phyloP scores from a whole-genome alignment of 1,139 yeast genomes.

The Hansenula lynferdii region DNA sequence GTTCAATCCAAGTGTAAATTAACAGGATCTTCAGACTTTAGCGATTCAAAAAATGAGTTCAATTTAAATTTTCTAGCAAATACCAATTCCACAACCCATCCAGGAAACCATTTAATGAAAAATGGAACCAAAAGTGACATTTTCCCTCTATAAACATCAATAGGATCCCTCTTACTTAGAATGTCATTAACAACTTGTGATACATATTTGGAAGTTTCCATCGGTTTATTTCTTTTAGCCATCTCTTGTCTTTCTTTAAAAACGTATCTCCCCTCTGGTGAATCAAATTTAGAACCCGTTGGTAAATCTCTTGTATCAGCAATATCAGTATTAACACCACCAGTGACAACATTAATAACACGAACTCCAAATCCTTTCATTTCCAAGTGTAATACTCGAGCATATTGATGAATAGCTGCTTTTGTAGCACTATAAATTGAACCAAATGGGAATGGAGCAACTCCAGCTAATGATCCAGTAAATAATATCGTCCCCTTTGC shows the following conservation, averaged over 20 bases:
- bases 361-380: not conserved
- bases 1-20: slow-evolving; percentile 18
- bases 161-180: slow-evolving; percentile 31
- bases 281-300: slow-evolving; percentile 46
- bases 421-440: not conserved
- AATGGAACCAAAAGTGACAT: slow-evolving; percentile 37
- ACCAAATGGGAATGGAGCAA: not conserved
- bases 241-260: slow-evolving; percentile 50
- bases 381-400: not conserved
- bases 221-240: slow-evolving; percentile 58
- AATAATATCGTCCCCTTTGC: not conserved
- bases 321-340: not conserved
- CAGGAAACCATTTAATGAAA: slow-evolving; percentile 37
- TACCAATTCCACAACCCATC: slow-evolving; percentile 40
- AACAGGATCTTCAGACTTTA: slow-evolving; percentile 12
- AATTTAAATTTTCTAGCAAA: slow-evolving; percentile 48
- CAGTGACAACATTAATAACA: not conserved
- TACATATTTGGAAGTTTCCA: slow-evolving; percentile 55
- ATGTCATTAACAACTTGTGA: slow-evolving; percentile 46
- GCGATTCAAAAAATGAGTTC: slow-evolving; percentile 24
- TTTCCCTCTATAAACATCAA: slow-evolving; percentile 54
- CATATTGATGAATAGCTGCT: not conserved
- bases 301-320: slow-evolving; percentile 52
- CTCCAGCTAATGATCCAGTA: not conserved
- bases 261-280: slow-evolving; percentile 45